Evolutionary conservation across 2,329 filamentous ascomycete species (phyloP), one percentile per base, ranked within the genome.

Genomic region (Knoxdaviesia proteae): DNA sequence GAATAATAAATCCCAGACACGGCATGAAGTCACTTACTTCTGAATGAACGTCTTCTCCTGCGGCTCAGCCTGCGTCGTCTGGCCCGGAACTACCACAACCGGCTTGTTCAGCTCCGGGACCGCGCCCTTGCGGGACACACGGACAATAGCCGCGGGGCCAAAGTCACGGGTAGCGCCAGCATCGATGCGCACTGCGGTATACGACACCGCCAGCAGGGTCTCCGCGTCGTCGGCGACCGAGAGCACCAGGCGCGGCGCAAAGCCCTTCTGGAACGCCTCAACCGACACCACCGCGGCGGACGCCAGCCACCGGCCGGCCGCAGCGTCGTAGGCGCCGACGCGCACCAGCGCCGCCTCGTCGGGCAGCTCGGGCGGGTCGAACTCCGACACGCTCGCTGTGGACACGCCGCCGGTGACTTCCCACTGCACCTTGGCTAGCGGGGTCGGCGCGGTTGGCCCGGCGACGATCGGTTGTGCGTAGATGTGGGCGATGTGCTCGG

Each of bases 1-100:
- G 34, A 3, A 40, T 33, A 29, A 6, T 9, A 32, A 20, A 20
- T 6, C 20, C 29, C 42, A 11, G 34, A 29, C 10, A 38, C 20
- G 42, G 20, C 37, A 32, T 31, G 29, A 10, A 32, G 29, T 8
- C 38, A 64, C 68, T 51, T 63, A 79, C 75, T 77, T 80, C 58
- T 80, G 75, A 44, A 80, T 54, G 47, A 80, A 65, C 2, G 69
- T 65, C 67, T 78, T 80, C 60, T 80, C 73, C 52, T 67, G 65
- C n/a, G n/a, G n/a, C 47, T 63, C 62, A 44, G 59, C 67, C 37
- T 67, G 66, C 55, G 71, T 64, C 60, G 65, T 73, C 10, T 76
- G 76, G 48, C 77, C 69, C 0, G 71, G 62, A 39, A 61, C 68
- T 47, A 80, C 57, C 40, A 78, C 68, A 35, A 81, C 64, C 3